Evolutionary conservation across 2,329 filamentous ascomycete species (phyloP).

Genomic region (Colletotrichum chlorophyti): DNA sequence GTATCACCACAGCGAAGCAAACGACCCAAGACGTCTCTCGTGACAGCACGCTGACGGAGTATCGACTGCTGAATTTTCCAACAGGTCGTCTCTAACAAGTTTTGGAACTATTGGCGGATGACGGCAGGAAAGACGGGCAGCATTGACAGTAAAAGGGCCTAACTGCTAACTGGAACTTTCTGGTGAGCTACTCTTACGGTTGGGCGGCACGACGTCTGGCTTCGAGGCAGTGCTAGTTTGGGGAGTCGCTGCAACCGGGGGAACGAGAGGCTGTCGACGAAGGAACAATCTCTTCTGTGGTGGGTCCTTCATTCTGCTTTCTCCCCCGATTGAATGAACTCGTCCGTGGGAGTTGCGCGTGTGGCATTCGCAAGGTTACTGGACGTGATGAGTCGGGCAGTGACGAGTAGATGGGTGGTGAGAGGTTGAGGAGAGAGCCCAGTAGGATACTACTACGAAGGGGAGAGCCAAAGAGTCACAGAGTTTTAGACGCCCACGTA

Average conservation of each 20-base stretch:
- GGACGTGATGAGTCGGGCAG: neutral
- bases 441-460: slow-evolving; percentile 1
- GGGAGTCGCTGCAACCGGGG: slow-evolving; percentile 28
- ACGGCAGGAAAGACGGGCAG: neutral
- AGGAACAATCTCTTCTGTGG: slow-evolving; percentile 35
- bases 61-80: neutral
- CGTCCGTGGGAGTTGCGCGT: too few species aligned
- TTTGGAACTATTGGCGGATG: neutral
- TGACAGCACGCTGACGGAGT: slow-evolving; percentile 2
- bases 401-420: neutral
- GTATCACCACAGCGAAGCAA: neutral
- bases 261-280: slow-evolving; percentile 41
- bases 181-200: neutral
- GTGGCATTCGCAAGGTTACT: too few species aligned
- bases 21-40: neutral
- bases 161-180: neutral
- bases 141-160: neutral
- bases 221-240: slow-evolving; percentile 39
- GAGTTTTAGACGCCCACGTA: slow-evolving; percentile 26
- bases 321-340: too few species aligned
- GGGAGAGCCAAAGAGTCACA: neutral
- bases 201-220: slow-evolving; percentile 17
- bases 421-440: neutral
- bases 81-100: neutral
- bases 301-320: neutral